Conservation (phyloP, 176 grass and related monocot genomes). For the Oryza meridionalis region DNA sequence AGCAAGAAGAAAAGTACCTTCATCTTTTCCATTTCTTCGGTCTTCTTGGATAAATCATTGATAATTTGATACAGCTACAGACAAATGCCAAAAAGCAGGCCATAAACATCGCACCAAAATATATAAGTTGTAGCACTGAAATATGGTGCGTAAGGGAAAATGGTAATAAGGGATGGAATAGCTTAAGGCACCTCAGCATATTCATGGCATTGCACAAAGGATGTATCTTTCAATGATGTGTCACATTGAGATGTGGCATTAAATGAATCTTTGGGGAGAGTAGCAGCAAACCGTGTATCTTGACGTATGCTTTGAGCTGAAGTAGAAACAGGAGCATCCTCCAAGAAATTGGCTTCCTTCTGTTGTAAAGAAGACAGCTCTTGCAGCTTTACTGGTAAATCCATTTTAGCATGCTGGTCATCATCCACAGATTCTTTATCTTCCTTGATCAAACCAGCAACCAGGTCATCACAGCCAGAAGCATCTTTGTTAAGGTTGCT, state of each 20-base stretch:
- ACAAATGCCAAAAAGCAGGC: constrained; percentile 36
- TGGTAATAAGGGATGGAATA: constrained; percentile 20
- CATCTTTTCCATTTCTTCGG: constrained; percentile 58
- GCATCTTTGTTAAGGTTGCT: constrained; percentile 37
- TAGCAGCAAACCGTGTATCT: constrained; percentile 21
- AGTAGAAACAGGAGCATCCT: constrained; percentile 16
- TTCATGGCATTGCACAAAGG: not conserved
- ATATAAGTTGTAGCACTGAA: constrained; percentile 23
- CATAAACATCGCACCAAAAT: not conserved
- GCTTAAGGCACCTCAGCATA: constrained; percentile 47
- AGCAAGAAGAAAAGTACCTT: constrained; percentile 52
- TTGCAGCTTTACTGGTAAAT: constrained; percentile 38
- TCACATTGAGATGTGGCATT: constrained; percentile 17
- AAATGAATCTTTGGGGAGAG: not conserved
- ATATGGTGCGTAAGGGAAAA: not conserved
- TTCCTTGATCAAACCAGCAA: constrained; percentile 37
- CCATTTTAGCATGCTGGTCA: not conserved
- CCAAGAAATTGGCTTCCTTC: constrained; percentile 8
- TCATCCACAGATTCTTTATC: constrained; percentile 15
- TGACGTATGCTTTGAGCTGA: constrained; percentile 16
- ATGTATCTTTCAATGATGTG: constrained; percentile 9
- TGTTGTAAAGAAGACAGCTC: constrained; percentile 25
- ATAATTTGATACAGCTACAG: constrained; percentile 64
- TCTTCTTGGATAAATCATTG: constrained; percentile 53
- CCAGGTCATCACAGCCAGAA: constrained; percentile 45